phyloP scores from a whole-genome alignment of 768 basidiomycete genomes.

The Hericium coralloides region DNA sequence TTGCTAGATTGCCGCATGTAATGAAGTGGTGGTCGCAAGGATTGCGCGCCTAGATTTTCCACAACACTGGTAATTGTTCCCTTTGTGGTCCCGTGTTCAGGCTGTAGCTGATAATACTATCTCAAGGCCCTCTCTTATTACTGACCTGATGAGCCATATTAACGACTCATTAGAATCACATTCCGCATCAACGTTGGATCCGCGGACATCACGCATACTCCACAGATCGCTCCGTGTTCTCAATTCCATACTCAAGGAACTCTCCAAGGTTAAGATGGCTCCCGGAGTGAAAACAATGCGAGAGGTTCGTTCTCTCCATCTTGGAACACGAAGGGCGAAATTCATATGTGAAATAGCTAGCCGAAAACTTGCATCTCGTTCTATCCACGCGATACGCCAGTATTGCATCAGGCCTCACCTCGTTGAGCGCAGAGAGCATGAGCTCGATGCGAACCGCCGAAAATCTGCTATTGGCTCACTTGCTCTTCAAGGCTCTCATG shows the following conservation, averaged over 20 bases:
- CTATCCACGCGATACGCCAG: slow-evolving; percentile 55
- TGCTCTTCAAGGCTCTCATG: slow-evolving; percentile 66
- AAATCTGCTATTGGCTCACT: slow-evolving; percentile 49
- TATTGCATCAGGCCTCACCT: slow-evolving; percentile 32
- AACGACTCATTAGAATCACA: slow-evolving; percentile 43
- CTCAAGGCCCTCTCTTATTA: slow-evolving; percentile 51
- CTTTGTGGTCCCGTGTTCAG: neutral
- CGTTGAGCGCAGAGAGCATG: slow-evolving; percentile 24
- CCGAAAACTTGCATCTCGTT: slow-evolving; percentile 38
- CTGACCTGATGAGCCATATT: slow-evolving; percentile 45
- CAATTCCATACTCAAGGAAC: slow-evolving; percentile 61
- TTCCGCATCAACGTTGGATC: slow-evolving; percentile 30
- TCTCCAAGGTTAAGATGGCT: slow-evolving; percentile 61
- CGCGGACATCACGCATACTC: slow-evolving; percentile 38
- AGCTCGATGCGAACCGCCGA: slow-evolving; percentile 30
- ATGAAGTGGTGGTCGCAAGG: slow-evolving; percentile 65
- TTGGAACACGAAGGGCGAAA: neutral
- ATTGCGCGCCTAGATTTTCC: slow-evolving; percentile 77
- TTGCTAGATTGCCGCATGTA: slow-evolving; percentile 49
- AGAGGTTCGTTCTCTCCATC: slow-evolving; percentile 32
- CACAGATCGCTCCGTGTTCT: slow-evolving; percentile 56
- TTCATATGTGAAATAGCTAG: no score
- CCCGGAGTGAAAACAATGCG: slow-evolving; percentile 59
- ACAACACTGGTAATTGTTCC: slow-evolving; percentile 43
- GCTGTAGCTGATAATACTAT: neutral